Conservation (phyloP, 441 rosid genomes). For the Jatropha multifida region DNA sequence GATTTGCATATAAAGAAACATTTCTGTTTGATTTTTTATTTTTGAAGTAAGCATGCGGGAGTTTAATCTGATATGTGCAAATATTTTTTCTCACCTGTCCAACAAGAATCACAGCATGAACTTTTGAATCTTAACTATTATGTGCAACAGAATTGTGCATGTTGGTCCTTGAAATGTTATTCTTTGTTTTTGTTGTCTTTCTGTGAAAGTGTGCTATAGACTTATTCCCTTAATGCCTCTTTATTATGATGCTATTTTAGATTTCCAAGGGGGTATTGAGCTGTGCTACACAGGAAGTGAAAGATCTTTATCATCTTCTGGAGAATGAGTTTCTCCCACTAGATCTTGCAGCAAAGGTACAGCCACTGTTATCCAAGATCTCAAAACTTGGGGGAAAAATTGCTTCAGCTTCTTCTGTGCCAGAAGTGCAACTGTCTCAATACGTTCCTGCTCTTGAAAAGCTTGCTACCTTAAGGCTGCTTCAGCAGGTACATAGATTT, state of each 20-base stretch:
- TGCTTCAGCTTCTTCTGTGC: slow-evolving; percentile 85
- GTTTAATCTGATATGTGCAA: too few species aligned
- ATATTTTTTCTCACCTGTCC: background rate
- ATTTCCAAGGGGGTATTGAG: slow-evolving; percentile 87
- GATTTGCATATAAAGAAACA: background rate
- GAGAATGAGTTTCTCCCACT: slow-evolving; percentile 90
- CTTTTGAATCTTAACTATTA: background rate
- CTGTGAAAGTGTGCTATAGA: background rate
- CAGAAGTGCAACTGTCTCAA: slow-evolving; percentile 86
- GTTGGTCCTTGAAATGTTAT: background rate
- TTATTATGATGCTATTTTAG: slow-evolving; percentile 36
- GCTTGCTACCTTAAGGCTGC: slow-evolving; percentile 84
- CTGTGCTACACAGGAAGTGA: slow-evolving; percentile 94
- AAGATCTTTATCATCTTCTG: slow-evolving; percentile 86
- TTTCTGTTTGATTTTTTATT: too few species aligned
- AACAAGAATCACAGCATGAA: background rate
- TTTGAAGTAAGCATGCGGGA: too few species aligned
- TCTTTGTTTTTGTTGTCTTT: background rate
- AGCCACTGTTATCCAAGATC: slow-evolving; percentile 70
- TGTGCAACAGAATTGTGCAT: background rate
- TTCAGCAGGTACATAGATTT: slow-evolving; percentile 69
- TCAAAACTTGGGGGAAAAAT: slow-evolving; percentile 92
- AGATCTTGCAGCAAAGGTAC: slow-evolving; percentile 78
- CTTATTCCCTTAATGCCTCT: background rate
- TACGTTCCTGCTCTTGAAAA: slow-evolving; percentile 84